These are phyloP conservation scores for Aspergillus hancockii DNA, from an alignment of 495 filamentous ascomycete genomes.

Conservation along the genomic window DNA sequence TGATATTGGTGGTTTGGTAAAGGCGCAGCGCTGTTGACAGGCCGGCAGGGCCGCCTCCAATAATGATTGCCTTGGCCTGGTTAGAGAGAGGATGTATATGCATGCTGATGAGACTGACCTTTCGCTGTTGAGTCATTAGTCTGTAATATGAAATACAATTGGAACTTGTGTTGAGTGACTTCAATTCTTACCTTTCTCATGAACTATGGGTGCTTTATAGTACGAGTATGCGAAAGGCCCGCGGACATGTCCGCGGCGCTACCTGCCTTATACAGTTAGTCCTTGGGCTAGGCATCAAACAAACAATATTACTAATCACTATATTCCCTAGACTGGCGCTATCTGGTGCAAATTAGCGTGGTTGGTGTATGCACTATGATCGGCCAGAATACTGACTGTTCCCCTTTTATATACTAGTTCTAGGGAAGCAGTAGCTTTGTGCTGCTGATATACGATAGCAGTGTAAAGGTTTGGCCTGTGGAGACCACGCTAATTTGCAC, in stretches of 20 bases:
- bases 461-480: too few relatives aligned
- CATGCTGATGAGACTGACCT: not conserved
- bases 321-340: too few relatives aligned
- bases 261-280: not conserved
- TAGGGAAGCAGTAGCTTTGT: too few relatives aligned
- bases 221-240: not conserved
- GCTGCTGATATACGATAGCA: too few relatives aligned
- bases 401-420: too few relatives aligned
- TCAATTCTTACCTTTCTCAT: not conserved
- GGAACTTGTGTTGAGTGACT: not conserved
- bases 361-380: too few relatives aligned
- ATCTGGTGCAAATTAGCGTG: too few relatives aligned
- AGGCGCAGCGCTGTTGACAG: constrained; percentile 31
- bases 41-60: constrained; percentile 24
- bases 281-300: too few relatives aligned
- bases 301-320: too few relatives aligned
- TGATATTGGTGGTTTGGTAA: constrained; percentile 28
- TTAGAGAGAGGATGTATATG: not conserved
- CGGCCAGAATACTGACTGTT: too few relatives aligned
- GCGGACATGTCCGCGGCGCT: not conserved
- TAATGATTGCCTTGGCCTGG: constrained; percentile 17
- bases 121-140: not conserved
- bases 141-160: not conserved
- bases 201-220: not conserved
- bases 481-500: too few relatives aligned